Evolutionary conservation across 2,329 filamentous ascomycete species (phyloP).

Genomic region (Penicillium concentricum): DNA sequence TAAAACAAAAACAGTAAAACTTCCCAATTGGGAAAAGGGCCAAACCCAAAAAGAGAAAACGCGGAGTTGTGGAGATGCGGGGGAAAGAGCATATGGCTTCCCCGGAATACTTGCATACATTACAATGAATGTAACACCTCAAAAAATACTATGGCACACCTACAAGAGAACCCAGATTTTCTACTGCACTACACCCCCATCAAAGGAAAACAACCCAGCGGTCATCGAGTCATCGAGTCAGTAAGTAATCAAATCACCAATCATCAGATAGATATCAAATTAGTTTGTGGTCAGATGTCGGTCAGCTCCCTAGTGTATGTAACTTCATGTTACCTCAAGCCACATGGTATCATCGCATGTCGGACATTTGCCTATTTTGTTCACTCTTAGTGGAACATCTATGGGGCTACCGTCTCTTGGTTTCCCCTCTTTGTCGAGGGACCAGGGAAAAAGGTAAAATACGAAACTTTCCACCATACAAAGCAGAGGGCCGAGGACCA

Average conservation of each 20-base stretch:
- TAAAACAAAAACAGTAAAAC: neutral
- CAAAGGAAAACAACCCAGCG: neutral
- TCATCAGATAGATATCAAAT: neutral
- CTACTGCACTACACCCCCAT: neutral
- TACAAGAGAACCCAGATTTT: neutral
- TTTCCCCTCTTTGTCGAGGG: neutral
- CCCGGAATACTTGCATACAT: neutral
- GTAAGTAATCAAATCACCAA: neutral
- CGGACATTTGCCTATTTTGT: slow-evolving; percentile 11
- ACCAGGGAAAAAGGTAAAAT: neutral
- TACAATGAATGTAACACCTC: neutral
- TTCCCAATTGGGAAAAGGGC: neutral
- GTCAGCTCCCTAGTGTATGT: slow-evolving; percentile 12
- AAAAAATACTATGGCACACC: neutral
- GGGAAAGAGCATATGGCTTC: neutral
- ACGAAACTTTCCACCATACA: neutral
- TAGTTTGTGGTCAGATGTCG: slow-evolving; percentile 1
- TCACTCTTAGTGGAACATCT: neutral
- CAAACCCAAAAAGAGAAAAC: neutral
- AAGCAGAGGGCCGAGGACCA: neutral
- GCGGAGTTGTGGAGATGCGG: neutral
- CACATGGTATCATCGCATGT: slow-evolving; percentile 25
- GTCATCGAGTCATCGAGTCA: neutral
- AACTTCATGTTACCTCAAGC: slow-evolving; percentile 18
- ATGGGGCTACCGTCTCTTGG: neutral